A percentile compares a stretch with the other conserved stretches of the same genome.
Evolutionary conservation across 169 alveolate species (phyloP).

Genomic region (Cryptosporidium felis): DNA sequence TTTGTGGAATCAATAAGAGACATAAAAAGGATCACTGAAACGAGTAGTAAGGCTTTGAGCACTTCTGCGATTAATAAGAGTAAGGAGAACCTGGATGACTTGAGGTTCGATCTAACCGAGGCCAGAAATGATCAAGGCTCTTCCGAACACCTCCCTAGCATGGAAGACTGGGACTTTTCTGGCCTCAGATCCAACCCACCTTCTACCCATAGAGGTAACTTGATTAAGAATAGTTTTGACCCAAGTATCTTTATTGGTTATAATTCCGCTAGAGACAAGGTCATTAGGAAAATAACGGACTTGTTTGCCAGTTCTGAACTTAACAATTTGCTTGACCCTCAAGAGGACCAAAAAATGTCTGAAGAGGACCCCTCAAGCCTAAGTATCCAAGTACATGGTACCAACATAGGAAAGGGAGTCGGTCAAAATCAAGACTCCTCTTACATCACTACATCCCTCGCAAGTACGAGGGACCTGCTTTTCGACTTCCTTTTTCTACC

Average conservation of each 20-base stretch:
- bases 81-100: not conserved
- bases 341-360: not conserved
- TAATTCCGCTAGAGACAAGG: slow-evolving; percentile 50
- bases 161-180: too few species aligned
- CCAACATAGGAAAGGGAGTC: too few species aligned
- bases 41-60: not conserved
- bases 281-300: slow-evolving; percentile 38
- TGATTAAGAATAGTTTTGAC: slow-evolving; percentile 5
- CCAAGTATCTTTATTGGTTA: slow-evolving; percentile 65
- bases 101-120: not conserved
- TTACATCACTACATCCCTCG: slow-evolving; percentile 26
- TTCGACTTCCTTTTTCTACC: slow-evolving; percentile 51
- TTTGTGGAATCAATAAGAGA: slow-evolving; percentile 64
- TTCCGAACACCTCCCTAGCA: too few species aligned
- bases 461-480: slow-evolving; percentile 41
- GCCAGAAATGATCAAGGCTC: too few species aligned
- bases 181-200: too few species aligned
- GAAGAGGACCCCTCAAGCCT: not conserved
- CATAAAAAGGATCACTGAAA: slow-evolving; percentile 52
- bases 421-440: slow-evolving; percentile 7
- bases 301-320: slow-evolving; percentile 36
- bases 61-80: not conserved
- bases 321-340: not conserved
- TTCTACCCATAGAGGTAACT: not conserved
- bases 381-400: not conserved